These are phyloP conservation scores for Volvox carteri DNA, from an alignment of 163 green algal species.

Conservation along the genomic window DNA sequence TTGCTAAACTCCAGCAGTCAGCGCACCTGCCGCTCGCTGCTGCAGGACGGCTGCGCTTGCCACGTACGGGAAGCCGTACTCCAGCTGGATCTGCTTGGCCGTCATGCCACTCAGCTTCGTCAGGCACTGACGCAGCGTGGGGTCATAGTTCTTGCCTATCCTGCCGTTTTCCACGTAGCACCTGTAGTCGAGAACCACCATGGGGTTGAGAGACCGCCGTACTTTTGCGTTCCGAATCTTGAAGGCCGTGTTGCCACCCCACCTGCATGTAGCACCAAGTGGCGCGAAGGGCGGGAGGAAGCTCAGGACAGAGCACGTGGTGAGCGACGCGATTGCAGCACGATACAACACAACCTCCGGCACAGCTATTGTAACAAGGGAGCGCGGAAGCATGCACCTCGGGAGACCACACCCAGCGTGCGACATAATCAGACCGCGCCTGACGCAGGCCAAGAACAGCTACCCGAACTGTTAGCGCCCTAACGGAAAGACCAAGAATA, in stretches of 20 bases:
- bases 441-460: no score
- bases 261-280: conserved; percentile 23
- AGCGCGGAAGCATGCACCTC: no score
- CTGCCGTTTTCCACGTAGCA: conserved; percentile 60
- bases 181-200: conserved; percentile 72
- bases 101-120: conserved; percentile 57
- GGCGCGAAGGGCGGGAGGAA: no score
- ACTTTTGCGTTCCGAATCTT: conserved; percentile 50
- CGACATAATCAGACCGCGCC: no score
- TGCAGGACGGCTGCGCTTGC: conserved; percentile 32
- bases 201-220: conserved; percentile 43
- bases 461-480: no score
- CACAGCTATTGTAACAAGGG: no score
- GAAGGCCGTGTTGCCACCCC: conserved; percentile 56
- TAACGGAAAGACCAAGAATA: no score
- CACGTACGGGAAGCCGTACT: conserved; percentile 59
- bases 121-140: conserved; percentile 58
- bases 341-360: no score
- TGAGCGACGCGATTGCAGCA: no score
- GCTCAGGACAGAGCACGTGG: no score
- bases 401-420: no score
- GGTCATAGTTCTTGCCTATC: conserved; percentile 69
- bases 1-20: no score
- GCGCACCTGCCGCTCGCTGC: conserved; percentile 26
- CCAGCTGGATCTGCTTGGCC: conserved; percentile 25